These are phyloP conservation scores for Pseudozyma thailandica DNA, from an alignment of 1,284 basidiomycete genomes.

Conservation along the genomic window DNA sequence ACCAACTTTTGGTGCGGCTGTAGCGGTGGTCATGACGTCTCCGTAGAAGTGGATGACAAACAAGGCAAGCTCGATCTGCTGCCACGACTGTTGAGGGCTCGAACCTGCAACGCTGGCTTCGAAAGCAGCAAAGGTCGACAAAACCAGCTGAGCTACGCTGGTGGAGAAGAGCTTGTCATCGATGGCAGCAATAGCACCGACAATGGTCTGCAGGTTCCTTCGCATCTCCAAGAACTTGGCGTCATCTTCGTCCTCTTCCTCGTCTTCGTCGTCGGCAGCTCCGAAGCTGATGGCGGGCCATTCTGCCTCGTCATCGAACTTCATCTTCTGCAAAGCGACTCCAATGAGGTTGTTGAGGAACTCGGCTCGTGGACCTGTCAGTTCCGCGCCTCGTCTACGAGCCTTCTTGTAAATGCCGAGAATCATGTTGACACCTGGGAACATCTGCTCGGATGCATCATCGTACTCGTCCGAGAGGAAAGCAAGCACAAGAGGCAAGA, in stretches of 20 bases:
- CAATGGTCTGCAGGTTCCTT: conserved; percentile 83
- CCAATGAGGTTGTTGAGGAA: conserved; percentile 82
- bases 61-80: conserved; percentile 90
- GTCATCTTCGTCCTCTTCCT: conserved; percentile 79
- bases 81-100: conserved; percentile 78
- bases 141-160: conserved; percentile 77
- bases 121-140: conserved; percentile 79
- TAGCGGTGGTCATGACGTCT: conserved; percentile 71
- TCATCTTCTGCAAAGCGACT: conserved; percentile 81
- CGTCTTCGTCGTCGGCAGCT: conserved; percentile 78
- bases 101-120: conserved; percentile 71
- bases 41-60: conserved; percentile 93
- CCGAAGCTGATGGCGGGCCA: conserved; percentile 76
- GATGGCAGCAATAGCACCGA: conserved; percentile 82
- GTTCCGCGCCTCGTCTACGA: conserved; percentile 47
- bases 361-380: conserved; percentile 68
- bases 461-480: conserved; percentile 86
- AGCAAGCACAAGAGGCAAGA: conserved; percentile 83
- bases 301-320: conserved; percentile 75
- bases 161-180: conserved; percentile 82
- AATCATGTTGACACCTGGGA: conserved; percentile 56
- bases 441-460: conserved; percentile 61
- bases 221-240: conserved; percentile 86
- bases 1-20: conserved; percentile 59
- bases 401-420: conserved; percentile 63